Evolutionary conservation across 176 grass and related monocot species (phyloP), one percentile per base, ranked within the genome.

Genomic region (Carex cristatella): DNA sequence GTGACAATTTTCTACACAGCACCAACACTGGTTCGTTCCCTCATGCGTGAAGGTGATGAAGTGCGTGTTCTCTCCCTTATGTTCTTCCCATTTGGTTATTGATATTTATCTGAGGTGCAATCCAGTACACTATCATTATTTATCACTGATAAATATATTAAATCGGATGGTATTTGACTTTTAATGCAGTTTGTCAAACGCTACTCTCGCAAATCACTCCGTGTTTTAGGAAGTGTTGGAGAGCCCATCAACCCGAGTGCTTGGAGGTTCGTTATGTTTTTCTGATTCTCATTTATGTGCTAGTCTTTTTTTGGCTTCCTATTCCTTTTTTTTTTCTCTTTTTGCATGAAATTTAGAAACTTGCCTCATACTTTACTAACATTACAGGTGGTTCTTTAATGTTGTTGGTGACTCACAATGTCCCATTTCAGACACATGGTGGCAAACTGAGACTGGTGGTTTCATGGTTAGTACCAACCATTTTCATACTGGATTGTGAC

Each of bases 371-470:
- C 35, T 65, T 82, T 28, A 19, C 84, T 84, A 78, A 64, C 63
- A 59, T 85, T 74, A 74, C 84, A 99, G 96, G 84, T 99, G 96
- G 96, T 95, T 95, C 48, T 99, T 88, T 85, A 85, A 95, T 92
- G 88, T 95, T 89, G 82, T 95, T 31, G 93, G 93, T 10, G 87
- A 99, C 49, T 88, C 93, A 54, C 84, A 87, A 87, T 94, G 96
- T 72, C 93, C 93, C 59, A 95, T 99, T 95, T 95, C 96, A 81
- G 96, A 99, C 59, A 99, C 96, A 60, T 99, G 93, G 96, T 99
- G 96, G 96, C 96, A 99, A 89, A 99, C 96, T 88, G 96, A 99
- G 88, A 95, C 96, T 38, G 96, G 96, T 76, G 96, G 96, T 65
- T 95, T 99, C 87, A 99, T 99, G 96, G 96, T 99, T 86, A 88